Evolutionary conservation across 1,284 basidiomycete genomes (phyloP), one percentile per base, ranked within the genome.

Genomic region (Boletus hoseneyae): DNA sequence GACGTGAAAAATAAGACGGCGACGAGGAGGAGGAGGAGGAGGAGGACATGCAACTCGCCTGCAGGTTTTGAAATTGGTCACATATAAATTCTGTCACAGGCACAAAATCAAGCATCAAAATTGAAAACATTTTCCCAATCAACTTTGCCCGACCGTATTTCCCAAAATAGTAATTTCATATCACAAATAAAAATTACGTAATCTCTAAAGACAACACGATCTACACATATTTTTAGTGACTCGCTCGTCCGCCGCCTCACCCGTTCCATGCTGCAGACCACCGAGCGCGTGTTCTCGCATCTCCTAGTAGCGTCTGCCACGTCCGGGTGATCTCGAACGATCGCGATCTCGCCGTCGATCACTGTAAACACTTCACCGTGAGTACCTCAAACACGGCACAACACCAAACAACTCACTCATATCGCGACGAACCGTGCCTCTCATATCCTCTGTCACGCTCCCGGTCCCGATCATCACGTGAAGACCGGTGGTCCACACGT

Each of bases 261-360:
- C 42, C 42, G 19, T 42, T 45, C 57, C 63, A 68, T 50, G 62
- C 54, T 64, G 65, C 62, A 63, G 18, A 33, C 29, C 29, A 10
- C 21, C 6, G 21, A 23, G 21, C 21, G 21, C 21, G 40, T 54
- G 48, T 44, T 40, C 35, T n/a, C 18, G 34, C 29, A 30, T 23
- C 25, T 38, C 50, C 78, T 69, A 87, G 65, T 84, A 86, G 63
- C 85, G 76, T 69, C 85, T 74, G 56, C 61, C 53, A 41, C 87
- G 73, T 40, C 83, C 78, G 19, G 87, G 87, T 53, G 88, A 90
- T 65, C 88, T 78, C 55, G 87, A 90, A 55, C 87, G 85, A 62
- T 90, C 87, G 60, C 87, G 73, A 62, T 85, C 84, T 60, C 82
- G 70, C 45, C 83, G 76, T 65, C 85, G 77, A 70, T 85, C 81